Evolutionary conservation across 139 green algal genomes (phyloP), one percentile per base, ranked within the genome.

Genomic region (Penium margaritaceum): DNA sequence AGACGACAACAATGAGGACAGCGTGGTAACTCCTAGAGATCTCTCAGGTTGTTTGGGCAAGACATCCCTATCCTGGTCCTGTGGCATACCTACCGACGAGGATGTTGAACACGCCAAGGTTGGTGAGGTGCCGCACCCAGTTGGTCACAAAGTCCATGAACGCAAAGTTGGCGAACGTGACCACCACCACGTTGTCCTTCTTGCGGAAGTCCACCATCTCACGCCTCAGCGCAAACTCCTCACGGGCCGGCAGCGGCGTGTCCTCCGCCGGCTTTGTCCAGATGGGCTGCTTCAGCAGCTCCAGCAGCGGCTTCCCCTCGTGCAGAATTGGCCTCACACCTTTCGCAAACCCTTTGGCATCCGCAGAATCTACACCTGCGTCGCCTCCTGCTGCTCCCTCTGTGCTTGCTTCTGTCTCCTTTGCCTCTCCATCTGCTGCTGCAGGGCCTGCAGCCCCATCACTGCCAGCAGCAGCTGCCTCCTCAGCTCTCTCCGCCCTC

Each of bases 151-250:
- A 97, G 70, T 96, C 91, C 7, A 87, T 76, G 80, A 96, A 97
- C 69, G 95, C 89, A 54, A 85, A 87, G 74, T 97, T 97, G 53
- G 92, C 91, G 89, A 91, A 97, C 0, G 91, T 96, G 29, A 97
- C 90, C 39, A 83, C 68, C 12, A 97, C 69, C 32, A 87, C 85
- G 30, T 86, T 85, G 43, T 88, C 75, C 34, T 85, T 66, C 0
- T 86, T 81, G 33, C 89, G 58, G 19, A 68, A 65, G 30, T 89
- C 61, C 14, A 90, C 82, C 68, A 87, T 71, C 1, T 76, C 75
- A 21, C 29, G 43, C 30, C 60, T 34, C 39, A 82, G 70, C 2
- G 67, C 67, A 76, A 81, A 81, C 38, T 77, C 58, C 47, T 75
- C 36, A 29, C 24, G n/a, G 38, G 55, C 19, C 6, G 75, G 75